These are phyloP conservation scores for Ceratocystis papillata DNA, from an alignment of 2,329 filamentous ascomycete genomes.

Conservation along the genomic window DNA sequence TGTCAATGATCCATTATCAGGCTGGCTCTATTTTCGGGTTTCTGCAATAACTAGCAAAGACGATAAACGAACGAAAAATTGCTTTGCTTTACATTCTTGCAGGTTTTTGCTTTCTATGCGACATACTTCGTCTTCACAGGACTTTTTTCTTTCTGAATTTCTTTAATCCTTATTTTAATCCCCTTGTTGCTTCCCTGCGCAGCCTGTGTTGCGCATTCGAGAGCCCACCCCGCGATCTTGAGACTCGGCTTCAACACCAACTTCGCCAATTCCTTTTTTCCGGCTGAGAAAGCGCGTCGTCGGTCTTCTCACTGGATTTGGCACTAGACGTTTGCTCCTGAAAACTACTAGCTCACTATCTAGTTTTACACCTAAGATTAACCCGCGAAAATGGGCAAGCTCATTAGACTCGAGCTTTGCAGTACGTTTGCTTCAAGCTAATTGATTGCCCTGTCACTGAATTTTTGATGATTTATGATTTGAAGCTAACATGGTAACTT, in stretches of 20 bases:
- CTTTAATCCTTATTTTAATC: constrained; percentile 5
- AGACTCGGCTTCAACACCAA: background rate
- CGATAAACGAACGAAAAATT: background rate
- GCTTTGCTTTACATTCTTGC: background rate
- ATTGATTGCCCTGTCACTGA: background rate
- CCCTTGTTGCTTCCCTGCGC: constrained; percentile 4
- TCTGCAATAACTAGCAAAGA: background rate
- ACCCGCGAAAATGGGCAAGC: constrained; percentile 70
- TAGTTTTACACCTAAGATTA: background rate
- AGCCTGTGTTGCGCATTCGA: constrained; percentile 11
- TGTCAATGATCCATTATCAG: background rate
- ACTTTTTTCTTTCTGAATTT: background rate
- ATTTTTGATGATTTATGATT: background rate
- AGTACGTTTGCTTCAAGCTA: constrained; percentile 45
- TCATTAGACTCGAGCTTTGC: constrained; percentile 86
- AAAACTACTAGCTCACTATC: background rate
- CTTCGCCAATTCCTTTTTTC: background rate
- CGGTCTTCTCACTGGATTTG: background rate
- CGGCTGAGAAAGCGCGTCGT: background rate
- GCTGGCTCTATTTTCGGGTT: background rate
- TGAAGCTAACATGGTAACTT: constrained; percentile 15
- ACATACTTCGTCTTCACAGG: background rate
- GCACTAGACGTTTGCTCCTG: background rate
- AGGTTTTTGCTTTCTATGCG: background rate
- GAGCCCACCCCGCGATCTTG: constrained; percentile 14